Conservation (phyloP, 2,329 filamentous ascomycete genomes). For the Chaetomiaceae sp. region DNA sequence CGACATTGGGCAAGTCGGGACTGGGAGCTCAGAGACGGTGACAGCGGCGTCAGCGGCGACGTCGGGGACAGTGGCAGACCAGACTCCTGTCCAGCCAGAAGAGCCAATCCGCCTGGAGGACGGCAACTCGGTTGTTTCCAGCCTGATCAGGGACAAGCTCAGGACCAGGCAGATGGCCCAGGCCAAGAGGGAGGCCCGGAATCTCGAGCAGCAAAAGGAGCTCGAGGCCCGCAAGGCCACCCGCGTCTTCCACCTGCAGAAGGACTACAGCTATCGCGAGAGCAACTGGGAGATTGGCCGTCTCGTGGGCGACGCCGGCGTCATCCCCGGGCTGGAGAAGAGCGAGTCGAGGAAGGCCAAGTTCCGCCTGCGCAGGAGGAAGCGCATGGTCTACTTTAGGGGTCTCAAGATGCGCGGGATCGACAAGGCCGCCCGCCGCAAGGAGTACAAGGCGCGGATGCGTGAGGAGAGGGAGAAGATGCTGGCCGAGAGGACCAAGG, state of each 20-base stretch:
- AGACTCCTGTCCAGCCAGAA: neutral
- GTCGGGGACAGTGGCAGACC: neutral
- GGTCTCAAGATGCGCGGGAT: slow-evolving; percentile 26
- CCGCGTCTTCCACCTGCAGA: slow-evolving; percentile 46
- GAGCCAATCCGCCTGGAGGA: slow-evolving; percentile 13
- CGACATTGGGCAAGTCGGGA: slow-evolving; percentile 15
- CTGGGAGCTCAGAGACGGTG: no score
- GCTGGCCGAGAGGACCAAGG: slow-evolving; percentile 21
- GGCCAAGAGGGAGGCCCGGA: slow-evolving; percentile 16
- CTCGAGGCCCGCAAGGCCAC: slow-evolving; percentile 36
- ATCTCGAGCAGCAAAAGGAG: slow-evolving; percentile 31
- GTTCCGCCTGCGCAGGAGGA: slow-evolving; percentile 35
- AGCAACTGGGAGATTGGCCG: slow-evolving; percentile 57
- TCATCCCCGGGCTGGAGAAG: slow-evolving; percentile 34
- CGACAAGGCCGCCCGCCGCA: slow-evolving; percentile 24
- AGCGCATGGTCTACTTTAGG: slow-evolving; percentile 18
- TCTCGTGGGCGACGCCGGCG: slow-evolving; percentile 37
- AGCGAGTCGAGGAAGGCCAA: slow-evolving; percentile 48
- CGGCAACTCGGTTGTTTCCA: slow-evolving; percentile 22
- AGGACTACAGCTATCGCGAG: slow-evolving; percentile 57
- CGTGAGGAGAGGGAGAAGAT: slow-evolving; percentile 25
- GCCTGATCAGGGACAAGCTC: slow-evolving; percentile 25
- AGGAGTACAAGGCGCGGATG: slow-evolving; percentile 24
- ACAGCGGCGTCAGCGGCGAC: no score
- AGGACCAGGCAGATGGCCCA: slow-evolving; percentile 12